A percentile compares a stretch with the other conserved stretches of the same genome.
Conservation (phyloP, 148 eudicot species). For the Rhododendron kiyosumense region DNA sequence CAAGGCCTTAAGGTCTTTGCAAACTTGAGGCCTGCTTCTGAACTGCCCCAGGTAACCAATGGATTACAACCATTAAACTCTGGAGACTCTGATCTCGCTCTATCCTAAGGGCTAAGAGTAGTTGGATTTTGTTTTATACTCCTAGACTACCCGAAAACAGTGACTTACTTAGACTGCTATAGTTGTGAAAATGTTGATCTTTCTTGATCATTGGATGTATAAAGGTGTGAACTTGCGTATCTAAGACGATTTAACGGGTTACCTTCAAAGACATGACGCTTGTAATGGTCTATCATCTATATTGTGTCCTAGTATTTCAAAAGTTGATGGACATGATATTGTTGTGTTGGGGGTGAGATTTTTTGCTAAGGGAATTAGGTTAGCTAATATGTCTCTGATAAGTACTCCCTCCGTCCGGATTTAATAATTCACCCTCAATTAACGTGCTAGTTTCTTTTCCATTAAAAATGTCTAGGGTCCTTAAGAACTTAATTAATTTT, state of each 20-base stretch:
- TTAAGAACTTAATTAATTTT: too few species aligned
- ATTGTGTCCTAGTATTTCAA: background rate
- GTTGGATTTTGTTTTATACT: background rate
- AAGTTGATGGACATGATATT: too few species aligned
- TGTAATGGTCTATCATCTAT: background rate
- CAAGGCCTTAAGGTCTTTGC: slow-evolving; percentile 94
- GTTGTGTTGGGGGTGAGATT: too few species aligned
- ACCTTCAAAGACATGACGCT: background rate
- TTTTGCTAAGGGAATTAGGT: too few species aligned
- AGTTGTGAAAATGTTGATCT: background rate
- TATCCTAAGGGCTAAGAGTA: background rate
- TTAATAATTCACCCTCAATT: too few species aligned
- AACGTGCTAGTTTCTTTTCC: too few species aligned
- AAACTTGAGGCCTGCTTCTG: slow-evolving; percentile 88
- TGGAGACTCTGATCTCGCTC: background rate
- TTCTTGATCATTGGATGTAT: background rate
- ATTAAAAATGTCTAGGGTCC: too few species aligned
- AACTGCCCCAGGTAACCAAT: slow-evolving; percentile 70
- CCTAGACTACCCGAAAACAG: background rate
- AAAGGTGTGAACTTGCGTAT: background rate
- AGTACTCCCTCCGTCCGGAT: too few species aligned
- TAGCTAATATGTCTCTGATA: too few species aligned
- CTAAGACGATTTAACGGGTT: background rate
- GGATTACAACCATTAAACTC: background rate
- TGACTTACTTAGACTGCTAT: background rate